Conservation (phyloP, 768 basidiomycete species). For the Phanerochaete carnosa region DNA sequence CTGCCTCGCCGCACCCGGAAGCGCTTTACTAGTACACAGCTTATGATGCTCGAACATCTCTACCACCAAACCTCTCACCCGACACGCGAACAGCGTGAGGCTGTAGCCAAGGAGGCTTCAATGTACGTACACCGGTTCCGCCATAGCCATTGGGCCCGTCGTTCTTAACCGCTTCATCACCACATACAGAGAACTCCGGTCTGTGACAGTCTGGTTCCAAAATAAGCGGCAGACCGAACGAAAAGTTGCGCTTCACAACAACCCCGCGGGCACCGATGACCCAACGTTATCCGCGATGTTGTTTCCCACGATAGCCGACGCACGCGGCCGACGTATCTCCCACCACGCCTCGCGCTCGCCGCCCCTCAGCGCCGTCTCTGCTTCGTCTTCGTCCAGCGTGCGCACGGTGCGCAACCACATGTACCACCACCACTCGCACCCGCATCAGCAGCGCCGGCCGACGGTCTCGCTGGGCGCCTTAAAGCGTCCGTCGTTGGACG, state of each 20-base stretch:
- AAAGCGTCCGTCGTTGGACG: constrained; percentile 29
- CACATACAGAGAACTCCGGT: constrained; percentile 21
- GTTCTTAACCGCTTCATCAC: not conserved
- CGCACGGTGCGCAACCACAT: constrained; percentile 5
- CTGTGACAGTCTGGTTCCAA: constrained; percentile 35
- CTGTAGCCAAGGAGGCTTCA: constrained; percentile 53
- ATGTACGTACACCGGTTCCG: constrained; percentile 47
- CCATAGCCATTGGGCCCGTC: not conserved
- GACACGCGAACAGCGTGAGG: constrained; percentile 69
- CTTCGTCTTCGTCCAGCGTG: not conserved
- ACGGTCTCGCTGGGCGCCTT: not conserved
- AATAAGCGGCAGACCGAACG: constrained; percentile 35
- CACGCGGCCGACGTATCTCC: not conserved
- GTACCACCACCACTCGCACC: not conserved
- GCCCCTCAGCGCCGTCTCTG: not conserved
- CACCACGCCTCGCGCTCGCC: constrained; percentile 1
- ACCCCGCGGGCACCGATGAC: not conserved
- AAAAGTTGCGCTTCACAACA: constrained; percentile 17
- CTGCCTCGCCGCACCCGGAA: constrained; percentile 53
- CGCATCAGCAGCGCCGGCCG: constrained; percentile 5
- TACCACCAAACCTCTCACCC: constrained; percentile 73
- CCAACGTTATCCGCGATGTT: not conserved
- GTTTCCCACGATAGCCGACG: constrained; percentile 7
- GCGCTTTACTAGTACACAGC: constrained; percentile 64
- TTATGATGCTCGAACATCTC: constrained; percentile 69